A percentile compares a stretch with the other conserved stretches of the same genome.
Evolutionary conservation across 1,284 basidiomycete species (phyloP).

Genomic region (Sanghuangporus weigelae): DNA sequence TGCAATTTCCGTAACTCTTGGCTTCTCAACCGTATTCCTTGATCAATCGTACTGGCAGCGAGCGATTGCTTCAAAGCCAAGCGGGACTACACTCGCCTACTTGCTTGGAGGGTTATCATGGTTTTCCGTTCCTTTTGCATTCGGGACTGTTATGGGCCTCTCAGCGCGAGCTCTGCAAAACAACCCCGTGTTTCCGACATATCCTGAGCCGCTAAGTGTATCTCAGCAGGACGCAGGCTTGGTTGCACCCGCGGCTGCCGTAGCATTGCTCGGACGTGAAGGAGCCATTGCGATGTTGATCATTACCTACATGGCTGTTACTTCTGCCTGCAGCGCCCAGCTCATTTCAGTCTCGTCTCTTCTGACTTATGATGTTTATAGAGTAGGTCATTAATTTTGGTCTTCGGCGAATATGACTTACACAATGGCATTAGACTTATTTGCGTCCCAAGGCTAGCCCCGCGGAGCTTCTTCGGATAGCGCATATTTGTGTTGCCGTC

Average conservation of each 20-base stretch:
- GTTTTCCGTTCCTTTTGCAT: conserved; percentile 57
- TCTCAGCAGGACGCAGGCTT: conserved; percentile 47
- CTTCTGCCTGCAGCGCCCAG: conserved; percentile 54
- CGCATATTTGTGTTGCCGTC: conserved; percentile 48
- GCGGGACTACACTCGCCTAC: conserved; percentile 24
- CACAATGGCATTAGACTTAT: conserved; percentile 58
- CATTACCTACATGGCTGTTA: conserved; percentile 53
- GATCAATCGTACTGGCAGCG: conserved; percentile 31
- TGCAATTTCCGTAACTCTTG: conserved; percentile 13
- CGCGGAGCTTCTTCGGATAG: conserved; percentile 53
- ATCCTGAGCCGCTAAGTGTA: conserved; percentile 43
- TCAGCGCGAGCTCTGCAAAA: conserved; percentile 45
- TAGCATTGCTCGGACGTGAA: conserved; percentile 44
- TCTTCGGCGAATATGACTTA: background rate
- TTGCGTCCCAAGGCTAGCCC: conserved; percentile 58
- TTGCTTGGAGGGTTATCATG: conserved; percentile 56
- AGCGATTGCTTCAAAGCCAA: conserved; percentile 24
- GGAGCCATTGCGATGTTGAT: conserved; percentile 48
- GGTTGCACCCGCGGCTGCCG: conserved; percentile 48
- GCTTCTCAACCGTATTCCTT: conserved; percentile 23
- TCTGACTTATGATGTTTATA: conserved; percentile 17
- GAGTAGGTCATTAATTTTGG: background rate
- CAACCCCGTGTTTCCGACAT: conserved; percentile 48
- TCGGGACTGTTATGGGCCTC: conserved; percentile 53
- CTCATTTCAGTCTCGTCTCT: conserved; percentile 49